Base-by-base conservation (phyloP, 345 rosid species). In the Eucalyptus caleyi region DNA sequence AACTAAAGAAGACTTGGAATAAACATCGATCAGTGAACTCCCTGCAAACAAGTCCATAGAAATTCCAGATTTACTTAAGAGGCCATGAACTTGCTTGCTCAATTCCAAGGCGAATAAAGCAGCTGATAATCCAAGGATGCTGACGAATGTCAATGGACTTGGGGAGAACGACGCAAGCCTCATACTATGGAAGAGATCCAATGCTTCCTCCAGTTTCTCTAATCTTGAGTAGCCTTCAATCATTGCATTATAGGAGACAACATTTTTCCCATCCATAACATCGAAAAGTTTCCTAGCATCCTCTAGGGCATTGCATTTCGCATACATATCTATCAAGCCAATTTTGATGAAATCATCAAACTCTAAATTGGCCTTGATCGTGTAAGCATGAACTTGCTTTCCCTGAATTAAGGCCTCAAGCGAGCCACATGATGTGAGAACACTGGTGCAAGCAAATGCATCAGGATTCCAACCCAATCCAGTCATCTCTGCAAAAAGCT, bases 221-320 rank as follows among this genome's bases (percentile, higher is more conserved):
- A 90, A 86, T 83, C 95, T 93, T 54, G 99, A 94, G 92, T 95
- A 97, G 89, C 99, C 99, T 94, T 95, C 96, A 60, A 97, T 95
- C 90, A 97, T 91, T 77, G 97, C 95, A 93, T 95, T 97, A 62
- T 92, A 97, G n/a, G 93, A 94, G 85, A 97, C 92, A 89, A 93
- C 94, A 90, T 91, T 94, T 87, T 80, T 93, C 88, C 88, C 89
- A 72, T 69, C 86, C 89, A 93, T 92, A 69, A 32, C 34, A 91
- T 97, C 94, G 47, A 97, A 95, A 90, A 93, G 91, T 90, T 91
- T 90, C 90, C 97, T 94, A 11, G 96, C 96, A 90, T 95, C 94
- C 19, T 45, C 88, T 91, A 95, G 91, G 86, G 90, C 93, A 90
- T 87, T 91, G 90, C 95, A 97, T 90, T 96, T 97, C 32, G 95